phyloP scores from a whole-genome alignment of 208 protist species.

The Leishmania guyanensis region DNA sequence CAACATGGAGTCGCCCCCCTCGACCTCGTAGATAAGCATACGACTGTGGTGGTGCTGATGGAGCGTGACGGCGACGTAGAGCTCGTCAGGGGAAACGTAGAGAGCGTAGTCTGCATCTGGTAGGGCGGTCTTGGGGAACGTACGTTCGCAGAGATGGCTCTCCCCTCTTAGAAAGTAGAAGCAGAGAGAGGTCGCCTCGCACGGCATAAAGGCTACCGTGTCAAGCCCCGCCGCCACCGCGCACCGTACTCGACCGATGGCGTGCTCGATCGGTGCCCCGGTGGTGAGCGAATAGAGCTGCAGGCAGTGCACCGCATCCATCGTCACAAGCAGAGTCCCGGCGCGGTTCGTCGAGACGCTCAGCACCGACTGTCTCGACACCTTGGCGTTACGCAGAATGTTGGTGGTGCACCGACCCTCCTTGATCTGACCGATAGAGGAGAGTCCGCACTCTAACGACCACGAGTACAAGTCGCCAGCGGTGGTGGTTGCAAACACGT shows the following conservation, averaged over 20 bases:
- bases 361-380: slow-evolving; percentile 49
- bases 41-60: slow-evolving; percentile 29
- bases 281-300: slow-evolving; percentile 50
- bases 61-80: slow-evolving; percentile 33
- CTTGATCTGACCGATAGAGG: slow-evolving; percentile 50
- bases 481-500: slow-evolving; percentile 57
- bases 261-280: slow-evolving; percentile 28
- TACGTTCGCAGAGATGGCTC: slow-evolving; percentile 16
- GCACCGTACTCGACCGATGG: slow-evolving; percentile 23
- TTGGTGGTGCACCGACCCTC: slow-evolving; percentile 58
- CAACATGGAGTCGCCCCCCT: slow-evolving; percentile 27
- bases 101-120: slow-evolving; percentile 29
- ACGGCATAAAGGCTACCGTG: slow-evolving; percentile 38
- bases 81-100: slow-evolving; percentile 29
- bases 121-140: slow-evolving; percentile 35
- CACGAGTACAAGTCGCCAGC: slow-evolving; percentile 60
- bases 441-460: slow-evolving; percentile 49
- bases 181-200: slow-evolving; percentile 15
- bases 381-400: slow-evolving; percentile 61
- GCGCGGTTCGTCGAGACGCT: slow-evolving; percentile 39
- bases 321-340: slow-evolving; percentile 28
- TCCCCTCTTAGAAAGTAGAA: slow-evolving; percentile 21
- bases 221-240: slow-evolving; percentile 42
- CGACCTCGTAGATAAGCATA: slow-evolving; percentile 41
- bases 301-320: slow-evolving; percentile 32